Evolutionary conservation across 2,329 filamentous ascomycete species (phyloP).

Genomic region (Apiospora koreana): DNA sequence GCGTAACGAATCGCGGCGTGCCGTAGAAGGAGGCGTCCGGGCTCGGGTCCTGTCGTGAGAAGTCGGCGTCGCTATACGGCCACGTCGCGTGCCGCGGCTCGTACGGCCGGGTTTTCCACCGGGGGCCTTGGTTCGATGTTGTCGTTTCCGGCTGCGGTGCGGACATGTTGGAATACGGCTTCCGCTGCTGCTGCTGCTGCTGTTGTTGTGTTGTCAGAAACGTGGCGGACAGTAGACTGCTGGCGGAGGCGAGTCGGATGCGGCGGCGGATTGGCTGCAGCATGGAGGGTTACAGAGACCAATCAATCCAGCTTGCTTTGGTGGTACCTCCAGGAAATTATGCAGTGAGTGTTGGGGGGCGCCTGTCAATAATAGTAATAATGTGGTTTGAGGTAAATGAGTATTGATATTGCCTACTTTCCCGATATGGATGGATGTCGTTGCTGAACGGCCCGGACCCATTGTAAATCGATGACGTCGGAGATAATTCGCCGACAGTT

Average conservation of each 20-base stretch:
- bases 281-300: neutral
- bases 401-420: too few relatives aligned
- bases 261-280: neutral
- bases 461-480: conserved; percentile 3
- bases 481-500: neutral
- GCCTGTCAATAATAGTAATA: too few relatives aligned
- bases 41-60: conserved; percentile 2
- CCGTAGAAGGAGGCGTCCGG: conserved; percentile 2
- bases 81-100: conserved; percentile 8
- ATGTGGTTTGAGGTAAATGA: neutral
- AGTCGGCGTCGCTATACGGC: conserved; percentile 13
- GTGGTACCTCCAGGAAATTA: too few relatives aligned
- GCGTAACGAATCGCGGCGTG: conserved; percentile 13
- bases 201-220: neutral
- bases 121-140: neutral
- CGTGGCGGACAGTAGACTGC: neutral
- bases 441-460: neutral
- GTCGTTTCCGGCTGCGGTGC: neutral
- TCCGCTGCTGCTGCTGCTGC: neutral
- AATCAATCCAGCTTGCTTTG: too few relatives aligned
- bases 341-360: too few relatives aligned
- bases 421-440: neutral
- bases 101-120: conserved; percentile 5
- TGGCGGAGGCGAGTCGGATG: neutral
- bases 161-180: neutral